phyloP scores from a whole-genome alignment of 2,329 filamentous ascomycete species.

The Neobulgaria alba region DNA sequence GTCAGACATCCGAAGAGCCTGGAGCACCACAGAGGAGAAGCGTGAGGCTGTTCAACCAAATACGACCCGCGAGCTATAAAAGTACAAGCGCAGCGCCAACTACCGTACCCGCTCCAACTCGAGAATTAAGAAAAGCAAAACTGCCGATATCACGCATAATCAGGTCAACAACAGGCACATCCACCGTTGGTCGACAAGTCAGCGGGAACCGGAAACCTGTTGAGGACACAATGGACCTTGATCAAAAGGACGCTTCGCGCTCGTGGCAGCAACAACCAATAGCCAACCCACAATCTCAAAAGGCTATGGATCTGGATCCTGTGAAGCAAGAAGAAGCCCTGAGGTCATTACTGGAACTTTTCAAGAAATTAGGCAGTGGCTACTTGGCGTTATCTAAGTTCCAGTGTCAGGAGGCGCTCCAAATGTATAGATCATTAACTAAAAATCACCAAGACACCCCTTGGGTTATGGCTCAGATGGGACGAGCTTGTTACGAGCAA shows the following conservation, averaged over 20 bases:
- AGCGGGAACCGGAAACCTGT: constrained; percentile 82
- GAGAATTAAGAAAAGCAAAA: constrained; percentile 79
- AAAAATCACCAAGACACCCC: constrained; percentile 76
- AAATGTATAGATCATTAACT: constrained; percentile 63
- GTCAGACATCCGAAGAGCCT: constrained; percentile 50
- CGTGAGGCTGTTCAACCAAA: constrained; percentile 62
- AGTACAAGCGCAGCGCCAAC: constrained; percentile 45
- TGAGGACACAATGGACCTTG: constrained; percentile 59
- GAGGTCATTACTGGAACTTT: constrained; percentile 67
- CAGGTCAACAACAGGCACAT: constrained; percentile 55
- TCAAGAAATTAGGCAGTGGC: constrained; percentile 72
- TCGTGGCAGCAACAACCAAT: constrained; percentile 22
- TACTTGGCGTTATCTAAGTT: constrained; percentile 74
- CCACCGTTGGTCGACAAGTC: constrained; percentile 75
- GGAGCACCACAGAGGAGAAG: constrained; percentile 60
- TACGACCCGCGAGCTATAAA: constrained; percentile 46
- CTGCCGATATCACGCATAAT: constrained; percentile 60
- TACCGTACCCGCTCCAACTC: constrained; percentile 50
- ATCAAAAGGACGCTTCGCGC: constrained; percentile 50
- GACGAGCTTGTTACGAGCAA: constrained; percentile 85
- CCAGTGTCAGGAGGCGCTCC: constrained; percentile 67
- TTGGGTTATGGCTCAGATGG: constrained; percentile 87
- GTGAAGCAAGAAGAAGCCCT: constrained; percentile 67
- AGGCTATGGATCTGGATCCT: constrained; percentile 39
- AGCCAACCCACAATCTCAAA: constrained; percentile 18